Percentiles rank a stretch among this genome's conserved stretches.
Conservation (phyloP, 2,329 filamentous ascomycete species). For the Xylariaceae sp. region DNA sequence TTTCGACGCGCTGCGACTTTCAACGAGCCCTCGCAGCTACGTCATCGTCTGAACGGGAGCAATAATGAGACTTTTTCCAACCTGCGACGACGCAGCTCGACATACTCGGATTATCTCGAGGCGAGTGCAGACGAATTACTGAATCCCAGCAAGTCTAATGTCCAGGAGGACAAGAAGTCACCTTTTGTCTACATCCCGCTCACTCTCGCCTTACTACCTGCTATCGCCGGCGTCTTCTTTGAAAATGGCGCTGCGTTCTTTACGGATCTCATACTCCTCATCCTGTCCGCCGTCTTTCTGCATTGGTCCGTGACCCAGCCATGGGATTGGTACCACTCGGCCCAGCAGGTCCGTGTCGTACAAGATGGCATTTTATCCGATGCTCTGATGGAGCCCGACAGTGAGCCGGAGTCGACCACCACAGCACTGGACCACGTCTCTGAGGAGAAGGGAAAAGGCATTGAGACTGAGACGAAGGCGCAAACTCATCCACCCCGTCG, state of each 20-base stretch:
- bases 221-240: slow-evolving; percentile 78
- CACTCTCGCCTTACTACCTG: slow-evolving; percentile 77
- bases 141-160: slow-evolving; percentile 42
- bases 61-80: slow-evolving; percentile 24
- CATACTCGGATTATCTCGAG: slow-evolving; percentile 67
- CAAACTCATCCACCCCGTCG: neutral
- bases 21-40: slow-evolving; percentile 31
- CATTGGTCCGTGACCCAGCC: slow-evolving; percentile 90
- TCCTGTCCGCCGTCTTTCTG: slow-evolving; percentile 75
- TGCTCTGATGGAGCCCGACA: slow-evolving; percentile 42
- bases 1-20: slow-evolving; percentile 40
- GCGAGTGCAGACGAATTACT: slow-evolving; percentile 68
- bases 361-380: slow-evolving; percentile 42
- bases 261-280: slow-evolving; percentile 78
- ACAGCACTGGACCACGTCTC: slow-evolving; percentile 40
- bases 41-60: slow-evolving; percentile 25
- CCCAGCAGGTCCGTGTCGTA: slow-evolving; percentile 54
- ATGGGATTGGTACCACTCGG: slow-evolving; percentile 76
- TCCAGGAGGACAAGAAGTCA: slow-evolving; percentile 50
- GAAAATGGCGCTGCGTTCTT: slow-evolving; percentile 76
- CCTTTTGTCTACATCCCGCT: slow-evolving; percentile 77
- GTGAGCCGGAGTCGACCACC: slow-evolving; percentile 34
- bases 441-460: slow-evolving; percentile 37
- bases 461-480: slow-evolving; percentile 10
- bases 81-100: slow-evolving; percentile 64